Evolutionary conservation across 805 yeast species (phyloP).

Genomic region (Wickerhamiella kurtzmanii): DNA sequence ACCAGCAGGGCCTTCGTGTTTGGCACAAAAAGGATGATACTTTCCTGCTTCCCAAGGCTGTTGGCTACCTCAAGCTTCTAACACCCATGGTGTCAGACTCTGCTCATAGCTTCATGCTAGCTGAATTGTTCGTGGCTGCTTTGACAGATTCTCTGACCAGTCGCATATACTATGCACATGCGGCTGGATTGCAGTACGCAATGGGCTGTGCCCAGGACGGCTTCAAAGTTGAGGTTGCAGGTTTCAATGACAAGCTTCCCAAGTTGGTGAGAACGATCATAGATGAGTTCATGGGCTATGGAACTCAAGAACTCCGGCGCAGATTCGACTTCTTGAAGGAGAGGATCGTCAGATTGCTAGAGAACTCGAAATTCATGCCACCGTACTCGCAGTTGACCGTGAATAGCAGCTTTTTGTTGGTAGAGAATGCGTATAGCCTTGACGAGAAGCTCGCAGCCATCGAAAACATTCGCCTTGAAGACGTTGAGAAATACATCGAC

Average conservation of each 20-base stretch:
- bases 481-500: slow-evolving; percentile 6
- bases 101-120: slow-evolving; percentile 34
- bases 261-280: slow-evolving; percentile 50
- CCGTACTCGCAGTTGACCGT: slow-evolving; percentile 71
- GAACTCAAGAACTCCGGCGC: slow-evolving; percentile 37
- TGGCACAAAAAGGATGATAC: slow-evolving; percentile 90
- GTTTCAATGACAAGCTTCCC: slow-evolving; percentile 72
- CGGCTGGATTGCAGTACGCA: slow-evolving; percentile 58
- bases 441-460: slow-evolving; percentile 51
- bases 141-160: slow-evolving; percentile 66
- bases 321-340: slow-evolving; percentile 59
- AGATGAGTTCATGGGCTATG: slow-evolving; percentile 30
- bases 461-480: slow-evolving; percentile 26
- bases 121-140: slow-evolving; percentile 54
- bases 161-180: slow-evolving; percentile 65
- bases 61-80: slow-evolving; percentile 49
- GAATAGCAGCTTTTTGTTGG: slow-evolving; percentile 47
- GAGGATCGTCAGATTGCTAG: slow-evolving; percentile 44
- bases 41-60: slow-evolving; percentile 78
- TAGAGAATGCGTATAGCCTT: slow-evolving; percentile 55
- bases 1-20: slow-evolving; percentile 24
- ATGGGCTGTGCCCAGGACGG: slow-evolving; percentile 58
- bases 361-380: slow-evolving; percentile 54
- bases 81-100: slow-evolving; percentile 29
- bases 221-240: slow-evolving; percentile 49